Base-by-base conservation (phyloP, 805 yeast species). In the Vanderwaltozyma polyspora region DNA sequence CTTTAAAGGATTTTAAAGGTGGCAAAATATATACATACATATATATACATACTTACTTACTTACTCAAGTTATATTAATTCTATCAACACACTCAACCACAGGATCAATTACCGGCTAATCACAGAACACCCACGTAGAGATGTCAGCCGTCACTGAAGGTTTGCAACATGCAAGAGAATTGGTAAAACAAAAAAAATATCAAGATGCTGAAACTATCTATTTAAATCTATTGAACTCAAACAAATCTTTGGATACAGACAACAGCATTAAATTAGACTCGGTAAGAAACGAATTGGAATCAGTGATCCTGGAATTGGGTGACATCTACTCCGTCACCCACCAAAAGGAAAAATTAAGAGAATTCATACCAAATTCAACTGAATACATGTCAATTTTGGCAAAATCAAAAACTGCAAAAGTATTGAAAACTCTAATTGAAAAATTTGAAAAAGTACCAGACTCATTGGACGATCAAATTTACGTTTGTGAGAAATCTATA, bases 331-430 rank as follows among this genome's bases (percentile, higher is more conserved):
- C 74, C 38, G 56, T 55, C 2, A 60, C 64, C 23, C 51, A 62
- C 10, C 63, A 75, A 31, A 62, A 68, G 18, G 65, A 60, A 4
- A 70, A 75, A 45, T 67, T 91, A 29, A 63, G 67, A 13, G 63
- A 61, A 26, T 72, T 91, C 49, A 74, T 91, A 25, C 66, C 74
- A 10, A 67, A 73, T 27, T 77, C 93, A 1, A 72, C 91, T 46
- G 63, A 61, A 7, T 72, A 77, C n/a, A 77, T 86, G 67, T 73
- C 78, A 35, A 71, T 72, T 23, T 75, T 83, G 51, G 95, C 97
- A 31, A 91, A 91, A 62, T 82, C 95, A 12, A 91, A 91, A 59
- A 81, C 94, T 7, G 94, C 97, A 15, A 91, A 89, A 57, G 81
- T 89, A 36, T 78, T 89, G 45, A 79, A 79, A 49, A 68, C 74